Conservation (phyloP, 805 yeast species). For the Metschnikowia kofuensis region DNA sequence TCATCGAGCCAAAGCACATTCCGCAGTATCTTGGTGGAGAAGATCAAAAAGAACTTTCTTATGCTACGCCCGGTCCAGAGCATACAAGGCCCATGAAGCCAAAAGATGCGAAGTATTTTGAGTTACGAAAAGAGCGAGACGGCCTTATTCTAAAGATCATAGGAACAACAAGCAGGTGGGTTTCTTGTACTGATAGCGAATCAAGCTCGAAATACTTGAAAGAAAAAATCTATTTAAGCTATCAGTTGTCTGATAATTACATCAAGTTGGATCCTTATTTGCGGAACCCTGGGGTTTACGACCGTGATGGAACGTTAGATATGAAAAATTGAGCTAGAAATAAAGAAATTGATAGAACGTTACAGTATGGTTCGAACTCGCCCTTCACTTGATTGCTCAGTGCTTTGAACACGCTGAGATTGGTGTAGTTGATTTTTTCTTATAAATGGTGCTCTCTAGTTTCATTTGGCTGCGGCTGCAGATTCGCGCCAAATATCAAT, state of each 20-base stretch:
- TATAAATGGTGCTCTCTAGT: too few species aligned
- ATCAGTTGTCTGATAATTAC: conserved; percentile 59
- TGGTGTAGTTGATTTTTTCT: too few species aligned
- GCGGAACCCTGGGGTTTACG: conserved; percentile 76
- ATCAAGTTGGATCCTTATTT: conserved; percentile 73
- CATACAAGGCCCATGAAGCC: conserved; percentile 33
- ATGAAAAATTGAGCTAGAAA: conserved; percentile 11
- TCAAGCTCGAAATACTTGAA: conserved; percentile 47
- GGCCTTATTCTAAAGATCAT: conserved; percentile 53
- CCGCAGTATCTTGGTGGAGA: conserved; percentile 77
- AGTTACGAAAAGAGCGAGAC: conserved; percentile 51
- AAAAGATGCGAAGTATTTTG: conserved; percentile 41
- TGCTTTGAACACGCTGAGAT: too few species aligned
- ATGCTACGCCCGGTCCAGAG: conserved; percentile 58
- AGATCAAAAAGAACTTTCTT: conserved; percentile 55
- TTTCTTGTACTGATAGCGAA: conserved; percentile 54
- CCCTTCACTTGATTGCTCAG: too few species aligned
- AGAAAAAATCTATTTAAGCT: conserved; percentile 54
- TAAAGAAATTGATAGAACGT: not conserved
- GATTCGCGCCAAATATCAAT: too few species aligned
- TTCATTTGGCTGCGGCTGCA: too few species aligned
- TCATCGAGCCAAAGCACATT: conserved; percentile 56
- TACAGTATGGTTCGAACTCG: too few species aligned
- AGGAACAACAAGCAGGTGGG: conserved; percentile 73
- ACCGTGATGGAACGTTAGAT: conserved; percentile 60